phyloP scores from a whole-genome alignment of 495 filamentous ascomycete species.

The Penicillium robsamsonii region DNA sequence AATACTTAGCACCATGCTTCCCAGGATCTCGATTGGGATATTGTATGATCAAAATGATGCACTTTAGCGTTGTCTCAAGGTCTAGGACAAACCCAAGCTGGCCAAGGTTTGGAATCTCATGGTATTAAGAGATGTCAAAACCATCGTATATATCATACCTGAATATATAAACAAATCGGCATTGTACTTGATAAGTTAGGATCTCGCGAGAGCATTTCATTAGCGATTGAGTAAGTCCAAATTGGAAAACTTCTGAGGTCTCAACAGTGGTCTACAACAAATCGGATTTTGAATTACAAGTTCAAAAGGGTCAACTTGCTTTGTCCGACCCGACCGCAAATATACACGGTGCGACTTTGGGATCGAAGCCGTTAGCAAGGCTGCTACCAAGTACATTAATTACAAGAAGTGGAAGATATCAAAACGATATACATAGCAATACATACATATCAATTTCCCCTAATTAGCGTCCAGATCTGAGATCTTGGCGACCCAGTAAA shows the following conservation, averaged over 20 bases:
- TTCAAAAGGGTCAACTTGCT: background rate
- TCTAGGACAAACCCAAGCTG: background rate
- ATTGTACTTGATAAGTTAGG: background rate
- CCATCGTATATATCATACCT: background rate
- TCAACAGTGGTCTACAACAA: background rate
- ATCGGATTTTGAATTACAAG: background rate
- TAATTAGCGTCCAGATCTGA: background rate
- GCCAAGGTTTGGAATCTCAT: background rate
- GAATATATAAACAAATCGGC: background rate
- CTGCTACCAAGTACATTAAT: background rate
- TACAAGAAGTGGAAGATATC: no score
- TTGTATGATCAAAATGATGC: background rate
- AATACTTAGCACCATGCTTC: background rate
- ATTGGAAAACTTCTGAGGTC: background rate
- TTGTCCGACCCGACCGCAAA: background rate
- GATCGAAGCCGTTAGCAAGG: background rate
- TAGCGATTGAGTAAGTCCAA: background rate
- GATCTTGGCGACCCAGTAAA: background rate
- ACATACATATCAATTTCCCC: background rate
- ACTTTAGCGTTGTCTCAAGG: background rate
- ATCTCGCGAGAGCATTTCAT: background rate
- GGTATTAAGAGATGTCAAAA: background rate
- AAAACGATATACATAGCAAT: background rate
- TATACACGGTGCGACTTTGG: background rate
- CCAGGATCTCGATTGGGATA: background rate